A percentile compares a stretch with the other conserved stretches of the same genome.
Evolutionary conservation across 345 rosid genomes (phyloP).

Genomic region (Salix suchowensis): DNA sequence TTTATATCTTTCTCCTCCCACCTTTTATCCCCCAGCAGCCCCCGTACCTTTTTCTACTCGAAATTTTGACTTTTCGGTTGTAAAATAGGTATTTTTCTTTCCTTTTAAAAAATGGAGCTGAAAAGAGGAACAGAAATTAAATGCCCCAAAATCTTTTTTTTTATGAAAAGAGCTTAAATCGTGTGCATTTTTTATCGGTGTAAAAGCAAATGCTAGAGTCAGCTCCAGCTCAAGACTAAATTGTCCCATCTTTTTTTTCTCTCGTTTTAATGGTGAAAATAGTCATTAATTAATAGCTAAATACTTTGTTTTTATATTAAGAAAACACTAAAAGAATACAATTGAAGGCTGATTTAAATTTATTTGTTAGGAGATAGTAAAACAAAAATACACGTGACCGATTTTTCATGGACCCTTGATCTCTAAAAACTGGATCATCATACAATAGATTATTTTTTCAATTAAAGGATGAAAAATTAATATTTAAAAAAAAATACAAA

Average conservation of each 20-base stretch:
- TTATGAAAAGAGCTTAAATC: not conserved
- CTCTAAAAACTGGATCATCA: no score
- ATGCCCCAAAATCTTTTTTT: not conserved
- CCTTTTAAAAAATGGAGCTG: not conserved
- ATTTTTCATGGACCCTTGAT: no score
- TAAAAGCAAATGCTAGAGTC: not conserved
- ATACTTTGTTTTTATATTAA: not conserved
- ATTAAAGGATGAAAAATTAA: no score
- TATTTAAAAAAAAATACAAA: no score
- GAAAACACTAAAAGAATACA: no score
- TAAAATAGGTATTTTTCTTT: not conserved
- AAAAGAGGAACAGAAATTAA: not conserved
- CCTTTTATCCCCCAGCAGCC: constrained; percentile 3
- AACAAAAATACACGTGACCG: no score
- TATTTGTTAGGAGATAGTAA: no score
- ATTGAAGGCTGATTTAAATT: no score
- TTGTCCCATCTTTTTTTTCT: not conserved
- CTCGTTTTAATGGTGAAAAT: not conserved
- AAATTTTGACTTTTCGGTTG: not conserved
- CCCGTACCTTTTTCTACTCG: not conserved
- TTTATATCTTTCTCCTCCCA: constrained; percentile 12
- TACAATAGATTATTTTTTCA: no score
- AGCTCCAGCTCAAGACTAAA: not conserved
- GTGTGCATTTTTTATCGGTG: not conserved
- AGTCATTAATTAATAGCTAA: not conserved